Evolutionary conservation across 331 rosid genomes (phyloP).

Genomic region (Malus hybrid): DNA sequence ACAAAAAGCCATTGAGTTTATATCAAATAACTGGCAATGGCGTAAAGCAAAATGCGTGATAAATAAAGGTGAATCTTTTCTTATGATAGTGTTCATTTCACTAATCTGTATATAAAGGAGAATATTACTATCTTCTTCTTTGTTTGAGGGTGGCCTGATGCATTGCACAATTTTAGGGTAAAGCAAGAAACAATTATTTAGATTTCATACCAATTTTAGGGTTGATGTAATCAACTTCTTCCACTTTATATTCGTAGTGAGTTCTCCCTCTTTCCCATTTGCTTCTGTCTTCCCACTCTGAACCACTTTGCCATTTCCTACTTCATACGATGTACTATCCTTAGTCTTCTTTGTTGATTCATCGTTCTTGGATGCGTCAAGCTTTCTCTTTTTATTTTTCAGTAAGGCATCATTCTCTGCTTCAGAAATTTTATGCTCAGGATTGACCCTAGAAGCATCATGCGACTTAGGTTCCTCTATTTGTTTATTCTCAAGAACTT

Average conservation of each 20-base stretch:
- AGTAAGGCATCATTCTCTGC: conserved; percentile 26
- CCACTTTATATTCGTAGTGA: conserved; percentile 49
- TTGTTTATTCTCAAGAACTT: conserved; percentile 18
- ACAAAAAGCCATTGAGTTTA: background rate
- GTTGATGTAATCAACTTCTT: conserved; percentile 64
- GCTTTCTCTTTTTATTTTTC: conserved; percentile 37
- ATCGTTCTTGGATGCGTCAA: conserved; percentile 22
- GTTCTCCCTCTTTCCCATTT: conserved; percentile 17
- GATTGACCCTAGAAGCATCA: conserved; percentile 15
- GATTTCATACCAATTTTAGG: conserved; percentile 57
- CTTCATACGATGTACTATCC: conserved; percentile 6
- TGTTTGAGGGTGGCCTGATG: background rate
- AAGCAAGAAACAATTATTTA: background rate
- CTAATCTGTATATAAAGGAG: background rate
- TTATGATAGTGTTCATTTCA: background rate
- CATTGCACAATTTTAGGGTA: background rate
- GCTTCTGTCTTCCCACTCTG: conserved; percentile 26
- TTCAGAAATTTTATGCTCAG: conserved; percentile 17
- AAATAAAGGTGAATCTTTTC: background rate
- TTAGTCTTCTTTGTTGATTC: conserved; percentile 23
- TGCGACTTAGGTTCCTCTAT: conserved; percentile 23
- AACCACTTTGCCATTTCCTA: conserved; percentile 35
- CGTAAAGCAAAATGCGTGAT: background rate
- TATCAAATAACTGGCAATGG: background rate
- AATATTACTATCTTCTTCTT: background rate